Percentiles rank a stretch among this genome's conserved stretches.
Conservation (phyloP, 2,329 filamentous ascomycete genomes). For the Sporothrix mexicana region DNA sequence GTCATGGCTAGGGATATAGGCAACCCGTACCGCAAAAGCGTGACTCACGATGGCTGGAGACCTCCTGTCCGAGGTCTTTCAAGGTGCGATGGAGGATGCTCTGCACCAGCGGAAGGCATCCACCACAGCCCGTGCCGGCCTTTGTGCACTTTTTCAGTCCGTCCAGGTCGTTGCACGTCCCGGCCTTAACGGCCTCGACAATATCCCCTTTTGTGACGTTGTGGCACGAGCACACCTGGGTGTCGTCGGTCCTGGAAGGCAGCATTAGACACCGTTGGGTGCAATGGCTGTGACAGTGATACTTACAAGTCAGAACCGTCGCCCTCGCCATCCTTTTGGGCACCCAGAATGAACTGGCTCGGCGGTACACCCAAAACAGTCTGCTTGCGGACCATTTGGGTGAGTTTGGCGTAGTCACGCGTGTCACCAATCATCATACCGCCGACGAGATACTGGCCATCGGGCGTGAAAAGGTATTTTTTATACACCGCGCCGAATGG, state of each 20-base stretch:
- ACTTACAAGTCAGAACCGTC: constrained; percentile 70
- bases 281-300: background rate
- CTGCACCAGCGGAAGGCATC: constrained; percentile 86
- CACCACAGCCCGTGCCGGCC: constrained; percentile 87
- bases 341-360: constrained; percentile 81
- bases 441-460: constrained; percentile 89
- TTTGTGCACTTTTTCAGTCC: constrained; percentile 91
- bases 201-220: constrained; percentile 89
- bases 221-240: constrained; percentile 91
- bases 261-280: too few relatives aligned
- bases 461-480: constrained; percentile 88
- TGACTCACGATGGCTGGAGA: constrained; percentile 69
- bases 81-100: constrained; percentile 91
- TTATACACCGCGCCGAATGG: constrained; percentile 90
- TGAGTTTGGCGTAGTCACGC: constrained; percentile 85
- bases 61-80: constrained; percentile 82
- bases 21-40: background rate
- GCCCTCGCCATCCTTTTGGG: constrained; percentile 73
- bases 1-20: background rate
- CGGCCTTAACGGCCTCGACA: constrained; percentile 72
- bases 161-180: constrained; percentile 78
- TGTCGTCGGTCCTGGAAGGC: constrained; percentile 67
- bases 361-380: constrained; percentile 80
- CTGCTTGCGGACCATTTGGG: constrained; percentile 84
- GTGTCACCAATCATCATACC: constrained; percentile 98